phyloP scores from a whole-genome alignment of 495 filamentous ascomycete species.

The Penicillium cataractarum region DNA sequence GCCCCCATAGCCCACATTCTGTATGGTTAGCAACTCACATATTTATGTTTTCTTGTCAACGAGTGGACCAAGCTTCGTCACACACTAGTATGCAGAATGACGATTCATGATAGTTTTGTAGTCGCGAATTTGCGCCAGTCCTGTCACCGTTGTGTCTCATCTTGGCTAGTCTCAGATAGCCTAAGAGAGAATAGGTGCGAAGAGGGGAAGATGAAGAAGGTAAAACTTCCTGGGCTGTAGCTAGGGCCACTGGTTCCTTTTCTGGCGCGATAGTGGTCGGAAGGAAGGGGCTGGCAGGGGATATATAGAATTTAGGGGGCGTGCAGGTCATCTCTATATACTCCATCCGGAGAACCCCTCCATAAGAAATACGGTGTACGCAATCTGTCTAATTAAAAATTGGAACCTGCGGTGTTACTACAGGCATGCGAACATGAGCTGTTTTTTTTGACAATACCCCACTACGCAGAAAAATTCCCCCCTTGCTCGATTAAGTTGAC shows the following conservation, averaged over 20 bases:
- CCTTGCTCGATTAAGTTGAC: constrained; percentile 8
- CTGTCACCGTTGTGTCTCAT: background rate
- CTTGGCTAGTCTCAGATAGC: background rate
- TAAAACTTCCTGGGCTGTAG: background rate
- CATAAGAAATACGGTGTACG: background rate
- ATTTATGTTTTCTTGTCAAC: background rate
- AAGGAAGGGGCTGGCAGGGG: background rate
- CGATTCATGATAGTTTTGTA: background rate
- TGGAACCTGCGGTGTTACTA: constrained; percentile 1
- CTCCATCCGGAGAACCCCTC: background rate
- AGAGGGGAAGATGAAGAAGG: background rate
- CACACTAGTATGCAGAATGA: background rate
- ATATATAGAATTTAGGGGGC: background rate
- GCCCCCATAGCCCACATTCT: constrained; percentile 21
- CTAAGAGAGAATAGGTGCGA: background rate
- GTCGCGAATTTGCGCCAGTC: background rate
- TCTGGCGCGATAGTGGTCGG: background rate
- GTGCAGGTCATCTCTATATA: background rate
- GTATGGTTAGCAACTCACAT: background rate
- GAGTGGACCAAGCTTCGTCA: background rate
- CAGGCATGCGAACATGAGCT: background rate
- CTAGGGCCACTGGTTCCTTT: background rate
- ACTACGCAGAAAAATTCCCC: background rate
- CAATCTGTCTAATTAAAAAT: background rate
- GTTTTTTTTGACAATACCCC: background rate